A percentile compares a stretch with the other conserved stretches of the same genome.
Conservation (phyloP, 441 rosid species). For the Jatropha podagrica region DNA sequence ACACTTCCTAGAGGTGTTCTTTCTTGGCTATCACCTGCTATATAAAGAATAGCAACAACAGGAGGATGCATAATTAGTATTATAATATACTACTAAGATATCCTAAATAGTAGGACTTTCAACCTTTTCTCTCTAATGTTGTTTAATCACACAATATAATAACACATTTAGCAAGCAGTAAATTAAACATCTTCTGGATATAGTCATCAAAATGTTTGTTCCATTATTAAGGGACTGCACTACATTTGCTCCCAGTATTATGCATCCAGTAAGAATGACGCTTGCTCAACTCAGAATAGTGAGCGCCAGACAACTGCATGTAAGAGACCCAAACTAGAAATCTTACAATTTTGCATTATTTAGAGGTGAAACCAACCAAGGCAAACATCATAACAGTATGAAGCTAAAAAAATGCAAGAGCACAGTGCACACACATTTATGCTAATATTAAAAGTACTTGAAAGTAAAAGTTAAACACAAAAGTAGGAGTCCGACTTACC, state of each 20-base stretch:
- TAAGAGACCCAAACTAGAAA: background rate
- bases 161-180: too few relatives aligned
- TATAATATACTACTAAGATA: background rate
- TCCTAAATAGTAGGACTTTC: background rate
- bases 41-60: background rate
- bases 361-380: background rate
- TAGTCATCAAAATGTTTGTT: too few relatives aligned
- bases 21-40: conserved; percentile 41
- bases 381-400: background rate
- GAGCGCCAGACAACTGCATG: background rate
- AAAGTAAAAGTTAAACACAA: background rate
- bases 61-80: background rate
- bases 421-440: background rate
- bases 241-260: background rate
- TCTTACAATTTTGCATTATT: background rate
- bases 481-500: background rate
- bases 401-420: background rate
- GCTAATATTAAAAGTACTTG: background rate
- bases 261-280: background rate
- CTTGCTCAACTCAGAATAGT: background rate
- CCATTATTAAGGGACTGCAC: background rate
- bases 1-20: conserved; percentile 34
- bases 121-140: background rate
- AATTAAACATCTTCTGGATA: too few relatives aligned
- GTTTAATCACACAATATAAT: background rate